Conservation (phyloP, 2,329 filamentous ascomycete species). For the Cladophialophora immunda region DNA sequence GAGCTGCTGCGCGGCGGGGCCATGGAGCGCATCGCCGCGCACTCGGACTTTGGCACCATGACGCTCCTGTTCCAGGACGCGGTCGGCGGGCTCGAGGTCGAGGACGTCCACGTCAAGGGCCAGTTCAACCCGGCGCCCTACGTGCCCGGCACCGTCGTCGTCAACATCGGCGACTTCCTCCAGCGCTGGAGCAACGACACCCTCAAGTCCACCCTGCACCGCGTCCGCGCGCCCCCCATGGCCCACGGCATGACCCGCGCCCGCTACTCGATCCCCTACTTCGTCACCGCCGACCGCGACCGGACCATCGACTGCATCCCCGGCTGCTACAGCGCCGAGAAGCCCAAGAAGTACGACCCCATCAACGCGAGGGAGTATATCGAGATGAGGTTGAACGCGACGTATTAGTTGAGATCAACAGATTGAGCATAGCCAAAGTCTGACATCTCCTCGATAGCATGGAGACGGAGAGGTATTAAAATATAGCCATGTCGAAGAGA, state of each 20-base stretch:
- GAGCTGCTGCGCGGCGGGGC: constrained; percentile 46
- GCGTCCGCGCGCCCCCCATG: constrained; percentile 47
- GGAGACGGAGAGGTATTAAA: no score
- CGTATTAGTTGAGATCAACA: constrained; percentile 23
- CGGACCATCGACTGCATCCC: constrained; percentile 56
- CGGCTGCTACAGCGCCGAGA: constrained; percentile 53
- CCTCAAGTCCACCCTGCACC: constrained; percentile 62
- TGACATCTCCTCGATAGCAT: no score
- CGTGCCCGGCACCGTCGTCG: constrained; percentile 67
- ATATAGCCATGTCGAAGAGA: no score
- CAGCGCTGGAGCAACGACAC: constrained; percentile 61
- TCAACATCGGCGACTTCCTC: constrained; percentile 64
- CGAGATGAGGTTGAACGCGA: constrained; percentile 43
- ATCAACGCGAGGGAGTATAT: constrained; percentile 52
- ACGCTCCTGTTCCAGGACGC: constrained; percentile 59
- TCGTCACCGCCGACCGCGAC: constrained; percentile 43
- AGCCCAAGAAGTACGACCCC: constrained; percentile 61
- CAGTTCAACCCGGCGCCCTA: constrained; percentile 83
- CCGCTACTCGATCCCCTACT: constrained; percentile 46
- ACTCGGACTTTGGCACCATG: constrained; percentile 57
- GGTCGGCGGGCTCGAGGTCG: constrained; percentile 58
- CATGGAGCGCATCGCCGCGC: constrained; percentile 41
- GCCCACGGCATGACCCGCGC: constrained; percentile 41
- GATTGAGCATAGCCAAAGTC: no score
- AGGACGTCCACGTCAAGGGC: constrained; percentile 73